Evolutionary conservation across 208 protist genomes (phyloP).

Genomic region (Wallacemonas sp.): DNA sequence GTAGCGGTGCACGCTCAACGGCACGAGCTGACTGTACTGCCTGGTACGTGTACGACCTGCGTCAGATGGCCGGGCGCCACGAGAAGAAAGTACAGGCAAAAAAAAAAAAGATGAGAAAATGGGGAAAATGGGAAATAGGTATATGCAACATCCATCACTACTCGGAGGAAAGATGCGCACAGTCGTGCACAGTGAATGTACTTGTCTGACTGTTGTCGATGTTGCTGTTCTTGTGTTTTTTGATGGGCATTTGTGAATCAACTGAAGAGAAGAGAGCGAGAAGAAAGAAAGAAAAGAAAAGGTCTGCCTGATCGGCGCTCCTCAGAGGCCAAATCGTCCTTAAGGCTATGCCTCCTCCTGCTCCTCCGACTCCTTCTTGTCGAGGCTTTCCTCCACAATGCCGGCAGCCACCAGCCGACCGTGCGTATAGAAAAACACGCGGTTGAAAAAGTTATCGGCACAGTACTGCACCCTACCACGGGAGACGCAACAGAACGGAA

Average conservation of each 20-base stretch:
- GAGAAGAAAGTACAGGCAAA: too few relatives aligned
- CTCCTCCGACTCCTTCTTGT: background rate
- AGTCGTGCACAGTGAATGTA: too few relatives aligned
- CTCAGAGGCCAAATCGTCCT: too few relatives aligned
- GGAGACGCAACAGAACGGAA: background rate
- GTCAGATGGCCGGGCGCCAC: too few relatives aligned
- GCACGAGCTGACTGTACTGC: too few relatives aligned
- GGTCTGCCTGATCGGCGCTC: background rate
- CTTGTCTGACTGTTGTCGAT: background rate
- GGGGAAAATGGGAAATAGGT: conserved; percentile 6
- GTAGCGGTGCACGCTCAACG: too few relatives aligned
- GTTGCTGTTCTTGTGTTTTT: background rate
- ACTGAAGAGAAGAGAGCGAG: background rate
- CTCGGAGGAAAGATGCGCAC: too few relatives aligned
- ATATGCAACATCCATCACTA: background rate
- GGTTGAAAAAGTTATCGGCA: background rate
- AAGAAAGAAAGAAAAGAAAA: conserved; percentile 4
- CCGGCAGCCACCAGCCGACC: background rate
- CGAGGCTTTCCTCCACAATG: background rate
- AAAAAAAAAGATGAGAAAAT: too few relatives aligned
- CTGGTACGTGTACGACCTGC: too few relatives aligned
- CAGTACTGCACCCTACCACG: background rate
- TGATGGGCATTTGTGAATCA: background rate
- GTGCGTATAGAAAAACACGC: background rate
- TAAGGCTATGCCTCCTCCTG: too few relatives aligned